Conservation (phyloP, 306 rosid species). For the Cicer judaicum region DNA sequence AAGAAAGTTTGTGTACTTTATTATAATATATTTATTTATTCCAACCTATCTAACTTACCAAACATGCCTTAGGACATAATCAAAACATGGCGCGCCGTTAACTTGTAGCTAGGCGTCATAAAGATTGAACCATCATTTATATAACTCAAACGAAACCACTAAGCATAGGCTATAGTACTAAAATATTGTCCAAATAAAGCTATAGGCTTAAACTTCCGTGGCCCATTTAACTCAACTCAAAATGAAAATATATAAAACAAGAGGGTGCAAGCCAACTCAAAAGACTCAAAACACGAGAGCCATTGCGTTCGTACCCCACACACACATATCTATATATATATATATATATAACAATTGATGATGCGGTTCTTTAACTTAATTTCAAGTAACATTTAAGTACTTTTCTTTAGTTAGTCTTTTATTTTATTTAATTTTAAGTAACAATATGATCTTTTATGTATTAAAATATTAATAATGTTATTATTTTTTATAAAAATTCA, state of each 20-base stretch:
- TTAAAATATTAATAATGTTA: no score
- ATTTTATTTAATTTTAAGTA: no score
- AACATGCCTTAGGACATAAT: constrained; percentile 6
- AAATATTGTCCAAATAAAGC: neutral
- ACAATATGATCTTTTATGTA: no score
- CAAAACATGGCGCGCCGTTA: neutral
- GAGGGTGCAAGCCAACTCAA: constrained; percentile 32
- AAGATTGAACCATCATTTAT: neutral
- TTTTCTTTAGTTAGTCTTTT: no score
- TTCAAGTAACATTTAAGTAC: no score
- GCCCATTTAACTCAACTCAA: neutral
- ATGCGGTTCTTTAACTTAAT: no score
- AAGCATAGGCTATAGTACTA: neutral
- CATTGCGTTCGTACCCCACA: neutral
- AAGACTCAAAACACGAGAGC: constrained; percentile 7
- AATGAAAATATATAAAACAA: neutral
- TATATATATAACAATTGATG: neutral
- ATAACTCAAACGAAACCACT: neutral
- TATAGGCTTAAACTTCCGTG: constrained; percentile 14
- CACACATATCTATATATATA: no score
- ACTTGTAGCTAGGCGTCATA: neutral
- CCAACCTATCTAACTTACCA: neutral
- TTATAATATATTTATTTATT: neutral
- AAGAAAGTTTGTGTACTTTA: neutral
- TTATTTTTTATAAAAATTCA: no score